A percentile compares a stretch with the other conserved stretches of the same genome.
phyloP scores from a whole-genome alignment of 306 rosid genomes.

The Cicer bijugum region DNA sequence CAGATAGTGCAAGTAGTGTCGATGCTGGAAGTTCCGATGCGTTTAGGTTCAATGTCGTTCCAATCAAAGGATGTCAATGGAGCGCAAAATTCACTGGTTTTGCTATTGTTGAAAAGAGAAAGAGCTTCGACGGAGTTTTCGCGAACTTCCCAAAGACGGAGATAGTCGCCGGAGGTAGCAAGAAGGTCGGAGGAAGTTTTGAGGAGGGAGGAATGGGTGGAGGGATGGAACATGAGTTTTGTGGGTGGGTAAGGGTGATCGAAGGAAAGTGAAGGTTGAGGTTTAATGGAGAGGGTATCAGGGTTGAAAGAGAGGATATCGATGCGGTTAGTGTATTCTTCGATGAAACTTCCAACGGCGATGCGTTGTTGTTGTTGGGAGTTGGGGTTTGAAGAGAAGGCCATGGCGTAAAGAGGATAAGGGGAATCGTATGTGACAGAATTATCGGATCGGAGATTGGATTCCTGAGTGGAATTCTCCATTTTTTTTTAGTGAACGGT shows the following conservation, averaged over 20 bases:
- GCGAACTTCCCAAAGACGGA: conserved; percentile 92
- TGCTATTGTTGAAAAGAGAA: conserved; percentile 82
- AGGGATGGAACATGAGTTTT: conserved; percentile 92
- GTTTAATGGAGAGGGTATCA: conserved; percentile 55
- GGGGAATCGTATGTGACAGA: conserved; percentile 77
- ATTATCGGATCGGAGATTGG: conserved; percentile 64
- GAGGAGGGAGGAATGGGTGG: conserved; percentile 49
- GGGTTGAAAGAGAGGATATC: conserved; percentile 86
- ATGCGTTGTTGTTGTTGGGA: conserved; percentile 50
- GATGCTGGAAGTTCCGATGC: conserved; percentile 89
- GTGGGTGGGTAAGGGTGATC: conserved; percentile 98
- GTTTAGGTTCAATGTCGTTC: conserved; percentile 84
- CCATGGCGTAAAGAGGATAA: conserved; percentile 73
- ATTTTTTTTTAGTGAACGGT: conserved; percentile 29
- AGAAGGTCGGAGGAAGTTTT: conserved; percentile 61
- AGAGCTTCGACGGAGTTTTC: conserved; percentile 67
- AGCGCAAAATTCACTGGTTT: conserved; percentile 86
- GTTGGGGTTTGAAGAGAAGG: conserved; percentile 59
- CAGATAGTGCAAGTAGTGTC: conserved; percentile 95
- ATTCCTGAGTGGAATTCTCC: conserved; percentile 78
- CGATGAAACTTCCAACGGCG: conserved; percentile 91
- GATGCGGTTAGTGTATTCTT: conserved; percentile 78
- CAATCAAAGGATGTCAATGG: conserved; percentile 96
- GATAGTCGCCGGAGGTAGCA: conserved; percentile 96
- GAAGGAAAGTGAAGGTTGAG: conserved; percentile 76